These are phyloP conservation scores for Monosporascus cannonballus DNA, from an alignment of 2,329 filamentous ascomycete species.

Conservation along the genomic window DNA sequence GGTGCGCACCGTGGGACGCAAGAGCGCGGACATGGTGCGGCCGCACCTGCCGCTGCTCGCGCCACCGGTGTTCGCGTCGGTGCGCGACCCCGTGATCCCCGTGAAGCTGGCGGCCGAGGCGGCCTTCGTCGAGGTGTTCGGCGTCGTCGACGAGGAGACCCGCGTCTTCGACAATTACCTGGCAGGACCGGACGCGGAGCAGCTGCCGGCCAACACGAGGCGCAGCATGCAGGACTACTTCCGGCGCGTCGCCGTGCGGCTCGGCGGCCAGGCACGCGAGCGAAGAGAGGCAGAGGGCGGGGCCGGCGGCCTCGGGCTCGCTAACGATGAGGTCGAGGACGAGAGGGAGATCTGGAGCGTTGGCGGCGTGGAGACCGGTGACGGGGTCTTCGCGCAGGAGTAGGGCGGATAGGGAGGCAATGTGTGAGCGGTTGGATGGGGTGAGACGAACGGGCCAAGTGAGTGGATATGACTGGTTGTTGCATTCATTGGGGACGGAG, in stretches of 20 bases:
- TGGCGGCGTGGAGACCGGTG: constrained; percentile 74
- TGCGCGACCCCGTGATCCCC: constrained; percentile 87
- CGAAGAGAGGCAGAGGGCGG: constrained; percentile 88
- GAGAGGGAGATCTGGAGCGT: constrained; percentile 95
- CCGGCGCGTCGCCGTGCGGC: constrained; percentile 78
- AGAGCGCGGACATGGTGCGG: constrained; percentile 72
- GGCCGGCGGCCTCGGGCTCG: constrained; percentile 75
- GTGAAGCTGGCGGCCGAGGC: constrained; percentile 94
- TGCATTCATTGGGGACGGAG: no score
- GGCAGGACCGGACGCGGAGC: constrained; percentile 55
- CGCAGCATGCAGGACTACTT: constrained; percentile 96
- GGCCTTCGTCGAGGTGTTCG: constrained; percentile 86
- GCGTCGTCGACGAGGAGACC: constrained; percentile 79
- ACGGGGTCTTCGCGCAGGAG: constrained; percentile 48
- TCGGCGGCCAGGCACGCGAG: constrained; percentile 84
- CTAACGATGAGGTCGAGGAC: constrained; percentile 88
- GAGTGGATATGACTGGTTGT: no score
- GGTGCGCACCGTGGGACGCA: constrained; percentile 74
- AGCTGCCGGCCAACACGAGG: constrained; percentile 66
- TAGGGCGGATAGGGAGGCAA: constrained; percentile 7
- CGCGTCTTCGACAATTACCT: constrained; percentile 91
- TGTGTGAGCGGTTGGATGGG: no score
- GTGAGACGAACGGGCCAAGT: no score
- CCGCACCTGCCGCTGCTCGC: constrained; percentile 78
- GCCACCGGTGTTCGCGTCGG: constrained; percentile 78